Evolutionary conservation across 345 rosid genomes (phyloP), one percentile per base, ranked within the genome.

Genomic region (Eucalyptus shirleyi): DNA sequence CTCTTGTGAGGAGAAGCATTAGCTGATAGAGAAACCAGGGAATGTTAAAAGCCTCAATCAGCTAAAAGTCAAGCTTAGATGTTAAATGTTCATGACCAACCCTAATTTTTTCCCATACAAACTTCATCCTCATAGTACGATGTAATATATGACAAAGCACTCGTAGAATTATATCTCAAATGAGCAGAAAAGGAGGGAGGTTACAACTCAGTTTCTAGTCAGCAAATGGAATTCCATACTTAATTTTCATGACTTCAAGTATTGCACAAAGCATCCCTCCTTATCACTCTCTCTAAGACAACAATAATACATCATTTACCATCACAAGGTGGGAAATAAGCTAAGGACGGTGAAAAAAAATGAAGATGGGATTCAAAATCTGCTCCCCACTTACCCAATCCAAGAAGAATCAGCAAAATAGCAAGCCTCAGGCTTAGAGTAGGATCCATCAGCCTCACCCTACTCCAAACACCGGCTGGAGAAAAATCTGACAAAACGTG

Each of bases 371-470:
- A 37, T 77, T 77, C 30, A 40, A 16, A 77, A 77, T 77, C 85
- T 77, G 85, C 30, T 3, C 30, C 82, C 49, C 67, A 32, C 88
- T 51, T 87, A 87, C 88, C 88, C 65, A 37, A 14, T 86, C 47
- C 88, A 40, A 86, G 47, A 86, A 86, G 88, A 86, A 86, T 32
- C 47, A 77, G 47, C 47, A 37, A 77, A 37, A 40, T 37, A 21
- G 45, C 85, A 40, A 77, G 47, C 85, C 85, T 40, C 85, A 12
- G 47, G 85, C 85, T 77, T 60, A 93, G 93, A 88, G 91, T 34
- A 91, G 91, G 91, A 94, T 91, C 94, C 97, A 95, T 96, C 59
- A 45, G 83, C 89, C 82, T 89, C 87, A 37, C 90, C 87, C 94
- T 88, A 90, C 91, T 89, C 92, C 90, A 87, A 87, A 89, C 87